phyloP scores from a whole-genome alignment of 192 early-diverging fungal species.

The Cladochytrium replicatum region DNA sequence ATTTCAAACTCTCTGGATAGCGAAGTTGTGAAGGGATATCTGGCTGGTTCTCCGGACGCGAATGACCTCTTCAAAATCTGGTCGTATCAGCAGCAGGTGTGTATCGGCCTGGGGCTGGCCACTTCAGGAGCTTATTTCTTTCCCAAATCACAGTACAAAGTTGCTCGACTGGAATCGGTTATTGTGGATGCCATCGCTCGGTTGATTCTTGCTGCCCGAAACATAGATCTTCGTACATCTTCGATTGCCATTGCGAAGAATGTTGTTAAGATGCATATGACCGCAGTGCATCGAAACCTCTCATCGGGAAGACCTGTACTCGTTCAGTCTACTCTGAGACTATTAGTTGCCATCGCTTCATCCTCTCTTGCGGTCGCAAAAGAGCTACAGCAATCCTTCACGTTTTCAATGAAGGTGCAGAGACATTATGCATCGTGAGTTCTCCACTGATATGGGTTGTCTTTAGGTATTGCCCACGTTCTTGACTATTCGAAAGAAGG shows the following conservation, averaged over 20 bases:
- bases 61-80: slow-evolving; percentile 37
- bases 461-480: slow-evolving; percentile 11
- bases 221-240: slow-evolving; percentile 22
- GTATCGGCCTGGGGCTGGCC: neutral
- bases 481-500: slow-evolving; percentile 28
- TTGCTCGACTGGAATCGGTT: slow-evolving; percentile 29
- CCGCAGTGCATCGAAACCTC: slow-evolving; percentile 49
- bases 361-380: slow-evolving; percentile 43
- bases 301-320: slow-evolving; percentile 45
- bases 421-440: slow-evolving; percentile 6
- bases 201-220: slow-evolving; percentile 38
- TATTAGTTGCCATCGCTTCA: slow-evolving; percentile 54
- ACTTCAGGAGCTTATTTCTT: slow-evolving; percentile 27
- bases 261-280: slow-evolving; percentile 61
- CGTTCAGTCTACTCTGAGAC: slow-evolving; percentile 48
- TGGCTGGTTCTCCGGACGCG: slow-evolving; percentile 36
- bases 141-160: slow-evolving; percentile 43
- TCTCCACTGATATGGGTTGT: neutral
- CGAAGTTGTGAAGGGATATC: slow-evolving; percentile 14
- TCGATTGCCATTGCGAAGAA: slow-evolving; percentile 28
- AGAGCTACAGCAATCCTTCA: slow-evolving; percentile 61
- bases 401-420: slow-evolving; percentile 58
- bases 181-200: slow-evolving; percentile 53
- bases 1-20: neutral
- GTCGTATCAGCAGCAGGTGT: slow-evolving; percentile 39